These are phyloP conservation scores for Boletus subparvulus DNA, from an alignment of 768 basidiomycete species.

Conservation along the genomic window DNA sequence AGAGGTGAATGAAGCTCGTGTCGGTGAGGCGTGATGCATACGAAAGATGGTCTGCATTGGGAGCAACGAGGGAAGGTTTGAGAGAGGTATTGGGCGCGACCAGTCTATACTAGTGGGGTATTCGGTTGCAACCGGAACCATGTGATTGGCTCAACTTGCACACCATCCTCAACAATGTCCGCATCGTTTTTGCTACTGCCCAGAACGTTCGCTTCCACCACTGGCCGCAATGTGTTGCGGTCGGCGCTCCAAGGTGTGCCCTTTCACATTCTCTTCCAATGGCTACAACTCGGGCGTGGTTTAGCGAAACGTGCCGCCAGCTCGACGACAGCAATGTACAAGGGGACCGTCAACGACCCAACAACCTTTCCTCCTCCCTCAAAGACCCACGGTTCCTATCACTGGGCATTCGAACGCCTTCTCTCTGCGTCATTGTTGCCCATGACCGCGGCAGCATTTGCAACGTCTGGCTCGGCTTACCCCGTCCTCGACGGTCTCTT, in stretches of 20 bases:
- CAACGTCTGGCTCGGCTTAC: slow-evolving; percentile 69
- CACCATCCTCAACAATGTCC: slow-evolving; percentile 38
- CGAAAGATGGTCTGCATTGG: too few species aligned
- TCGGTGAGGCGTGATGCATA: too few species aligned
- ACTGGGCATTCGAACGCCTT: slow-evolving; percentile 90
- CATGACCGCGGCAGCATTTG: slow-evolving; percentile 83
- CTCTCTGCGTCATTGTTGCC: slow-evolving; percentile 88
- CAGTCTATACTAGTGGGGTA: too few species aligned
- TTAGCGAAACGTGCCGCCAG: slow-evolving; percentile 43
- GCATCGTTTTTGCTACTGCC: slow-evolving; percentile 47
- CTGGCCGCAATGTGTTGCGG: slow-evolving; percentile 40
- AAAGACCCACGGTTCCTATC: slow-evolving; percentile 85
- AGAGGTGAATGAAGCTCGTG: too few species aligned
- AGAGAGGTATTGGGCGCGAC: too few species aligned
- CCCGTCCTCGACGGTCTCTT: slow-evolving; percentile 89
- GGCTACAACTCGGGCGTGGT: neutral
- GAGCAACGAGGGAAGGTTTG: too few species aligned
- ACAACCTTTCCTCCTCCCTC: slow-evolving; percentile 83
- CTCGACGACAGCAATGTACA: slow-evolving; percentile 65
- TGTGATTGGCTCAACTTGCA: slow-evolving; percentile 14
- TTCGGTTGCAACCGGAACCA: slow-evolving; percentile 10
- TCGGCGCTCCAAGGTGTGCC: slow-evolving; percentile 43
- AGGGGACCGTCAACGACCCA: slow-evolving; percentile 94
- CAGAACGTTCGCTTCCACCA: slow-evolving; percentile 38
- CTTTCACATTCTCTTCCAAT: neutral